These are phyloP conservation scores for Cyphellophora attinorum DNA, from an alignment of 2,329 filamentous ascomycete genomes.

Conservation along the genomic window DNA sequence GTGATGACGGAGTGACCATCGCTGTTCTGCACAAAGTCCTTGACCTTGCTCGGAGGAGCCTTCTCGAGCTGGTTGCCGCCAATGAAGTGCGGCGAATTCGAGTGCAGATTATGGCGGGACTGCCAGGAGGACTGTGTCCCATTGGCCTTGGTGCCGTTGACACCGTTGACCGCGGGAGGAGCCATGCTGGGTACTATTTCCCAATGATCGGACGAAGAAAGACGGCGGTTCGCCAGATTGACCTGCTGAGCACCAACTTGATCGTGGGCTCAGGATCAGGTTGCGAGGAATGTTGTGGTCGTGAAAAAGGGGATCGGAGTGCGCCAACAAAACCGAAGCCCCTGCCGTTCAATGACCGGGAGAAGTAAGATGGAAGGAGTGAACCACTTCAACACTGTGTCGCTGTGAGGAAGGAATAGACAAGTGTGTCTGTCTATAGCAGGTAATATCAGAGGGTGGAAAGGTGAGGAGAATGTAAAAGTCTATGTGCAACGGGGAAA, in stretches of 20 bases:
- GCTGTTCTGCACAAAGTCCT: slow-evolving; percentile 85
- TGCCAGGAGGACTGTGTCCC: slow-evolving; percentile 57
- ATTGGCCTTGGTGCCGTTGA: slow-evolving; percentile 33
- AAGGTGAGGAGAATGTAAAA: too few relatives aligned
- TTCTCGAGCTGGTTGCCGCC: slow-evolving; percentile 81
- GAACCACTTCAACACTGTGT: too few relatives aligned
- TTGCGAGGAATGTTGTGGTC: not conserved
- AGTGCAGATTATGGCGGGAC: slow-evolving; percentile 70
- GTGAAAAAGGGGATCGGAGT: slow-evolving; percentile 15
- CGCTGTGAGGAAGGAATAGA: too few relatives aligned
- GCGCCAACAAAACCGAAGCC: slow-evolving; percentile 15
- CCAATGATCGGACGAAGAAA: not conserved
- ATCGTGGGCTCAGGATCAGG: too few relatives aligned
- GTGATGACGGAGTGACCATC: slow-evolving; percentile 97
- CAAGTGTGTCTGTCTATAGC: too few relatives aligned
- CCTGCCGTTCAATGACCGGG: slow-evolving; percentile 3
- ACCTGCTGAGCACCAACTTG: too few relatives aligned
- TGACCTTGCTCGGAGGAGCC: slow-evolving; percentile 76
- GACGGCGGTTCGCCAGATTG: too few relatives aligned
- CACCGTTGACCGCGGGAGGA: slow-evolving; percentile 14
- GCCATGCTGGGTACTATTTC: slow-evolving; percentile 23
- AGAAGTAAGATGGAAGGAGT: too few relatives aligned
- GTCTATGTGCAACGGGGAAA: too few relatives aligned
- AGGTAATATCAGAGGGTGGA: too few relatives aligned
- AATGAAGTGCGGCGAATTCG: slow-evolving; percentile 71